phyloP scores from a whole-genome alignment of 306 rosid species.

The Geum urbanum region DNA sequence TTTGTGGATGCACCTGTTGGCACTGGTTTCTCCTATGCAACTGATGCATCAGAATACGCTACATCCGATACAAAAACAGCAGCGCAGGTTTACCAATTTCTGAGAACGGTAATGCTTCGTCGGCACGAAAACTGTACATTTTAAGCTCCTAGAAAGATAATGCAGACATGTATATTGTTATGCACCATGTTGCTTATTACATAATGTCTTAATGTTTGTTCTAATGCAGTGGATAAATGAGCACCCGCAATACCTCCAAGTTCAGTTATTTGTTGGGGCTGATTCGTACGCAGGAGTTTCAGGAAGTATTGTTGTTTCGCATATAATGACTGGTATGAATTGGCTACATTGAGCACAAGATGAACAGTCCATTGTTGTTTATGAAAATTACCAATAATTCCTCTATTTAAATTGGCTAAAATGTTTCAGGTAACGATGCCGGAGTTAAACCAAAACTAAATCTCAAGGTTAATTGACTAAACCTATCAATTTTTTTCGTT shows the following conservation, averaged over 20 bases:
- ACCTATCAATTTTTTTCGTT: not conserved
- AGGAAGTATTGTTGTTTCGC: slow-evolving; percentile 10
- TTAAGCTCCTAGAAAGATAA: not conserved
- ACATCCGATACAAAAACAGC: slow-evolving; percentile 19
- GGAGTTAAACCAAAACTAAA: slow-evolving; percentile 9
- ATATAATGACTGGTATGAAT: slow-evolving; percentile 16
- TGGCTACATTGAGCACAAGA: not conserved
- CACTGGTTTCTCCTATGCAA: slow-evolving; percentile 29
- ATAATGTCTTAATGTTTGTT: not conserved
- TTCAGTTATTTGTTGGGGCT: slow-evolving; percentile 18
- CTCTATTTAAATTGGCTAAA: not conserved
- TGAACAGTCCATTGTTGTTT: not conserved
- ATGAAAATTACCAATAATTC: not conserved
- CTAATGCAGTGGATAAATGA: slow-evolving; percentile 25
- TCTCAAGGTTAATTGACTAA: slow-evolving; percentile 22
- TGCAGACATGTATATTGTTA: not conserved
- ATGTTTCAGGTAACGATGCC: slow-evolving; percentile 19
- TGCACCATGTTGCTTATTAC: not conserved
- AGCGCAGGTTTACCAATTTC: slow-evolving; percentile 5
- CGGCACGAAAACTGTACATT: not conserved
- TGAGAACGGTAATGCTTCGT: slow-evolving; percentile 15
- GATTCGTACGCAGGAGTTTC: slow-evolving; percentile 23
- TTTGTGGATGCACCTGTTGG: slow-evolving; percentile 30
- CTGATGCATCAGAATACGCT: not conserved
- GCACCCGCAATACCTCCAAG: slow-evolving; percentile 14